Base-by-base conservation (phyloP, 208 protist species). In the Leishmania aethiopica region DNA sequence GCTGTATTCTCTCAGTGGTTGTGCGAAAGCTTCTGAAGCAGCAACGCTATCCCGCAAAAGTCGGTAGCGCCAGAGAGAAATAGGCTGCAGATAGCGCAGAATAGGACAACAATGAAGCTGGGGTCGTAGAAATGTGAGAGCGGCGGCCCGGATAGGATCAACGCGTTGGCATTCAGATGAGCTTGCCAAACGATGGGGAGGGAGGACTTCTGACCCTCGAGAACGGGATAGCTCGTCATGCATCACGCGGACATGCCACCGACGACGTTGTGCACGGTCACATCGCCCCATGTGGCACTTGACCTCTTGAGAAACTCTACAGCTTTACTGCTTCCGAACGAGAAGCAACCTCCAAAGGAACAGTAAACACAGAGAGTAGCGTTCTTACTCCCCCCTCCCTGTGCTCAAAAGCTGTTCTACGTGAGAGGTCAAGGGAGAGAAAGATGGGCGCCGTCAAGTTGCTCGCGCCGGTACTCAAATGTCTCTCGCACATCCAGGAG, bases 151-250 rank as follows among this genome's bases (percentile, higher is more conserved):
- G 66, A 55, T 60, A 90, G 87, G 74, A 92, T 86, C 15, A 90
- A 73, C 45, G 84, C 85, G 77, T 78, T 86, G 55, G 89, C 86
- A 69, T 89, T 92, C 78, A 92, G 62, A 73, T 90, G 87, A 69
- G 87, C 89, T 49, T 92, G 89, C 10, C 89, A 87, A 55, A 89
- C 89, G 55, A 90, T 89, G 28, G 89, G 83, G 37, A 92, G 79
- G 5, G 84, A 7, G 0, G 86, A 87, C 28, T 81, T 86, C 40
- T 82, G 86, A 85, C 87, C 86, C 75, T 92, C 85, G 0, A 89
- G 70, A 1, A 84, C 76, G 51, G 83, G 85, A 28, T 81, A 84
- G 25, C 81, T 81, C 2, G 73, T 77, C 47, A 77, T 79, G 37
- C 82, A 78, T 82, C 89, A 91, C 8, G 87, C 84, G 1, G 84